These are phyloP conservation scores for Salix caprea DNA, from an alignment of 345 rosid genomes.

Conservation along the genomic window DNA sequence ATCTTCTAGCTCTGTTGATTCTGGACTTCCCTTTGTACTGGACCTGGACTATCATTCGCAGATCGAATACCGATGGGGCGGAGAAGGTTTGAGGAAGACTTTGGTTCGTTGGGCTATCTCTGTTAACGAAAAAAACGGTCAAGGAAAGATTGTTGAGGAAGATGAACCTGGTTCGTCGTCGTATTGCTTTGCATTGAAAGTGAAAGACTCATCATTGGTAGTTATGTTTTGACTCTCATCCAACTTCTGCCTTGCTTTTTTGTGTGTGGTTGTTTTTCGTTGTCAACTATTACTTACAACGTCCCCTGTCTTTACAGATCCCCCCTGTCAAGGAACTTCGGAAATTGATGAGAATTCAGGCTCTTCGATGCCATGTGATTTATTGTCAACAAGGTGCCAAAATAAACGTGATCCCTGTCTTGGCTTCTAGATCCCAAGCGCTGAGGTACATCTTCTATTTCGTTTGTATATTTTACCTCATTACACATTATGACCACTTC, in stretches of 20 bases:
- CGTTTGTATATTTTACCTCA: not conserved
- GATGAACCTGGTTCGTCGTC: slow-evolving; percentile 10
- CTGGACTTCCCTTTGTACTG: slow-evolving; percentile 10
- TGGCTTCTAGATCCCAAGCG: slow-evolving; percentile 24
- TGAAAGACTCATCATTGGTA: slow-evolving; percentile 21
- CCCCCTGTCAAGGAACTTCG: slow-evolving; percentile 19
- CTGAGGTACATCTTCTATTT: slow-evolving; percentile 12
- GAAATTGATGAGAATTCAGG: slow-evolving; percentile 26
- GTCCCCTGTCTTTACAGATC: slow-evolving; percentile 1
- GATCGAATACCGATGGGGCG: slow-evolving; percentile 24
- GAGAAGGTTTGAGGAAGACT: slow-evolving; percentile 24
- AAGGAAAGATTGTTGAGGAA: slow-evolving; percentile 12
- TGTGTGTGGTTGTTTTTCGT: not conserved
- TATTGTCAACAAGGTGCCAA: slow-evolving; percentile 14
- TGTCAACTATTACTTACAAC: not conserved
- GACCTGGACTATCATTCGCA: slow-evolving; percentile 22
- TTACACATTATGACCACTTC: not conserved
- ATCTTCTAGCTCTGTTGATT: slow-evolving; percentile 6
- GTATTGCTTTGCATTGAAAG: slow-evolving; percentile 16
- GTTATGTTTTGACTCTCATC: not conserved
- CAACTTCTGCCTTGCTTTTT: not conserved
- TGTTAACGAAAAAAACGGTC: slow-evolving; percentile 13
- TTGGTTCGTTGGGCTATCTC: slow-evolving; percentile 25
- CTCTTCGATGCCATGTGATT: slow-evolving; percentile 21
- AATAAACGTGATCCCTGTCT: slow-evolving; percentile 18